phyloP scores from a whole-genome alignment of 2,329 filamentous ascomycete species.

The Stromatinia cepivora region DNA sequence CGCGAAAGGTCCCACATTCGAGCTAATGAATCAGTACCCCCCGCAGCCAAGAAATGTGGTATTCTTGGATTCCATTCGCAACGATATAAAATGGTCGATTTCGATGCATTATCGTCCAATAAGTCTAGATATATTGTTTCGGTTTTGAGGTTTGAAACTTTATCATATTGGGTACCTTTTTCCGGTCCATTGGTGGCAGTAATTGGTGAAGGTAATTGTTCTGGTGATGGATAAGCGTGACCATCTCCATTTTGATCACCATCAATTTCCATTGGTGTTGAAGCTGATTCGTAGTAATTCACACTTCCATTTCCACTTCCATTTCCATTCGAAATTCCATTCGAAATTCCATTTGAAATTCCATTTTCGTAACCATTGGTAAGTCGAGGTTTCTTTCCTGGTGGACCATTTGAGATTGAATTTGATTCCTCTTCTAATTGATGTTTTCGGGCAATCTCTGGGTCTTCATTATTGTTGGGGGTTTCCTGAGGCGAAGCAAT shows the following conservation, averaged over 20 bases:
- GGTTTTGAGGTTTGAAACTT: slow-evolving; percentile 59
- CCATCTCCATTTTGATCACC: slow-evolving; percentile 49
- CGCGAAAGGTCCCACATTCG: slow-evolving; percentile 65
- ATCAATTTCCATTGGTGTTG: slow-evolving; percentile 50
- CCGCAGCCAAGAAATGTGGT: slow-evolving; percentile 65
- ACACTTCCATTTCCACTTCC: slow-evolving; percentile 37
- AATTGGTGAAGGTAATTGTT: slow-evolving; percentile 51
- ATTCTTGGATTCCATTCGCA: slow-evolving; percentile 69
- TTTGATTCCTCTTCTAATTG: slow-evolving; percentile 35
- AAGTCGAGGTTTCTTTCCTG: slow-evolving; percentile 57
- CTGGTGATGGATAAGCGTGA: slow-evolving; percentile 65
- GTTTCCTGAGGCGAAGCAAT: neutral
- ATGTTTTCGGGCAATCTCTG: slow-evolving; percentile 40
- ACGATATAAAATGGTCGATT: slow-evolving; percentile 58
- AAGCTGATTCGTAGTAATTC: slow-evolving; percentile 49
- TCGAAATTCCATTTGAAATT: slow-evolving; percentile 36
- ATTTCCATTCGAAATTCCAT: slow-evolving; percentile 47
- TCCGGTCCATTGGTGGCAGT: slow-evolving; percentile 62
- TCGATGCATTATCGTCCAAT: slow-evolving; percentile 41
- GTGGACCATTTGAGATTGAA: slow-evolving; percentile 54
- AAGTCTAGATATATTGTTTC: slow-evolving; percentile 63
- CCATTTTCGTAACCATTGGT: slow-evolving; percentile 64
- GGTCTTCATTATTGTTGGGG: slow-evolving; percentile 33
- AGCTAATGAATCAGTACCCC: slow-evolving; percentile 69
- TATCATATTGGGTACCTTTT: slow-evolving; percentile 64